phyloP scores from a whole-genome alignment of 805 yeast genomes.

The Candida gorgasii region DNA sequence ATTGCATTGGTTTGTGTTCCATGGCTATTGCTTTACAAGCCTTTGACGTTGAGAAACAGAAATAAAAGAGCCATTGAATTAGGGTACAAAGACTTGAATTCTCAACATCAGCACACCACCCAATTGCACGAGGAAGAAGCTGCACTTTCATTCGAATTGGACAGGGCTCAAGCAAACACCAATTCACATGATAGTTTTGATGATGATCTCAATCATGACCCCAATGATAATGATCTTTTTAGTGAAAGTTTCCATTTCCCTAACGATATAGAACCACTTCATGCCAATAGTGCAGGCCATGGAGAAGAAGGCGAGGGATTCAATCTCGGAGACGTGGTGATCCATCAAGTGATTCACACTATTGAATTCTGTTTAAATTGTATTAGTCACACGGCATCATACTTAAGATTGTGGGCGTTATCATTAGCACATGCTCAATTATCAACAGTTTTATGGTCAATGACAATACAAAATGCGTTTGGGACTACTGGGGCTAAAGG shows the following conservation, averaged over 20 bases:
- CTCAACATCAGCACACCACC: constrained; percentile 27
- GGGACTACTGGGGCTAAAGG: constrained; percentile 56
- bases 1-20: constrained; percentile 72
- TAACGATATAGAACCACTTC: constrained; percentile 41
- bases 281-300: constrained; percentile 33
- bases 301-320: constrained; percentile 40
- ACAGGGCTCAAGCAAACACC: constrained; percentile 15
- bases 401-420: constrained; percentile 75
- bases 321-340: constrained; percentile 65
- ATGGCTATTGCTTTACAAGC: constrained; percentile 68
- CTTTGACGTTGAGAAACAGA: constrained; percentile 46
- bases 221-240: constrained; percentile 15
- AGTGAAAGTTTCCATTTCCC: constrained; percentile 36
- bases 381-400: constrained; percentile 79
- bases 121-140: constrained; percentile 45
- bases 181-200: constrained; percentile 12
- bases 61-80: constrained; percentile 34
- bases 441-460: constrained; percentile 71
- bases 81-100: constrained; percentile 40
- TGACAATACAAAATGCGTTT: constrained; percentile 69
- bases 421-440: constrained; percentile 81
- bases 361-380: constrained; percentile 79
- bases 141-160: constrained; percentile 21
- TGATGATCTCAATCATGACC: constrained; percentile 15
- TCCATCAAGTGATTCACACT: constrained; percentile 79